A percentile compares a stretch with the other conserved stretches of the same genome.
Evolutionary conservation across 805 yeast species (phyloP).

Genomic region (Starmerella stellata): DNA sequence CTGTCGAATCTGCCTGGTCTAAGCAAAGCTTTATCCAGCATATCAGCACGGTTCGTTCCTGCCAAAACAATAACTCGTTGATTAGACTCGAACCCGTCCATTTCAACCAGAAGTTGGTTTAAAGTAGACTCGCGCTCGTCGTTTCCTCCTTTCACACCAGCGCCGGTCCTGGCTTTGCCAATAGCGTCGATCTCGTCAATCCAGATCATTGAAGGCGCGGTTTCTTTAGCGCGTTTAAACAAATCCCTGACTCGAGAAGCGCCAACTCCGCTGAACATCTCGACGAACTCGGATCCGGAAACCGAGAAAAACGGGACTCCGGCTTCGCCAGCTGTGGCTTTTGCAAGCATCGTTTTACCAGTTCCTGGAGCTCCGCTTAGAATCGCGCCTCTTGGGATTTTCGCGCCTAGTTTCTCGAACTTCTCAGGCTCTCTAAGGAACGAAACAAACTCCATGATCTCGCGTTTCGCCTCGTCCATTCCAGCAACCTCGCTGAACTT

Average conservation of each 20-base stretch:
- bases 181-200: conserved; percentile 94
- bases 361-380: conserved; percentile 94
- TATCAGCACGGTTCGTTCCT: conserved; percentile 87
- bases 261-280: conserved; percentile 94
- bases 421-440: conserved; percentile 70
- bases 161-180: conserved; percentile 50
- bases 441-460: conserved; percentile 86
- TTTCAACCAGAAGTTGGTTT: conserved; percentile 80
- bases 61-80: conserved; percentile 89
- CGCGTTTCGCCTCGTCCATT: conserved; percentile 84
- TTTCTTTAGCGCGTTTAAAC: conserved; percentile 73
- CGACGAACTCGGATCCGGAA: conserved; percentile 89
- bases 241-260: conserved; percentile 87
- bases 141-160: conserved; percentile 49
- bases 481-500: conserved; percentile 87
- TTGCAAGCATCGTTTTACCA: conserved; percentile 81
- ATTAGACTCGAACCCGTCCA: conserved; percentile 81
- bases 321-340: conserved; percentile 94
- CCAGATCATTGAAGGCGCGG: conserved; percentile 78
- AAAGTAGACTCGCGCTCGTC: conserved; percentile 89
- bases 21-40: conserved; percentile 70
- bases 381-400: conserved; percentile 89
- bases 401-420: conserved; percentile 78
- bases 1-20: conserved; percentile 94
- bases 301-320: conserved; percentile 85